Evolutionary conservation across 2,329 filamentous ascomycete species (phyloP), one percentile per base, ranked within the genome.

Genomic region (Hypoxylon sp.): DNA sequence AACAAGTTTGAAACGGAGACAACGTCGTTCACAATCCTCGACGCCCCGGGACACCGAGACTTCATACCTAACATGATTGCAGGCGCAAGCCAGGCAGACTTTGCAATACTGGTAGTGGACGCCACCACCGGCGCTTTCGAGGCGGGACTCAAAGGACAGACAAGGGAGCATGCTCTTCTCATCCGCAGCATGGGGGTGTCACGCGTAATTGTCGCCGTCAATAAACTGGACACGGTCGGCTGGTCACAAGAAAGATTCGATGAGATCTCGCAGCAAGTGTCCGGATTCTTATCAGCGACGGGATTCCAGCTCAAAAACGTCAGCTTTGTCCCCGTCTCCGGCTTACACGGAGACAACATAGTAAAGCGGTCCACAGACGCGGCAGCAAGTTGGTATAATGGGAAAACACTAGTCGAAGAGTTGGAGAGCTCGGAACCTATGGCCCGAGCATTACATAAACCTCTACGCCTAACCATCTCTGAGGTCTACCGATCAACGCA

Each of bases 1-100:
- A 97, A 97, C 77, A 90, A 94, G 71, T 99, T 99, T 76, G 93
- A 97, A 77, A 99, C 97, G 0, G 90, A 93, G 1, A 91, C 87
- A 56, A 96, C 93, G 0, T 88, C 87, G 10, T 98, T 98, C 76
- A 98, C 96, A 1, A 97, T 99, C 50, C 86, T 99, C 3, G 96
- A 99, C 78, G 95, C 96, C 0, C 96, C 96, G 0, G 96, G 96
- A 0, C 96, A 99, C 80, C 88, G 91, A 67, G 96, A 99, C 78
- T 99, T 98, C 77, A 94, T 99, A 19, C 96, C 96, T 0, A 99
- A 98, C 79, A 99, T 99, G 96, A 98, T 99, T 78, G 95, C 95
- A 1, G 96, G 96, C 13, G 94, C 95, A 2, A 96, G 93, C 65
- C 95, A 98, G 80, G 97, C 96, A 8, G 96, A 99, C 78, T 96